Conservation (phyloP, 345 rosid genomes). For the Dipteronia dyeriana region DNA sequence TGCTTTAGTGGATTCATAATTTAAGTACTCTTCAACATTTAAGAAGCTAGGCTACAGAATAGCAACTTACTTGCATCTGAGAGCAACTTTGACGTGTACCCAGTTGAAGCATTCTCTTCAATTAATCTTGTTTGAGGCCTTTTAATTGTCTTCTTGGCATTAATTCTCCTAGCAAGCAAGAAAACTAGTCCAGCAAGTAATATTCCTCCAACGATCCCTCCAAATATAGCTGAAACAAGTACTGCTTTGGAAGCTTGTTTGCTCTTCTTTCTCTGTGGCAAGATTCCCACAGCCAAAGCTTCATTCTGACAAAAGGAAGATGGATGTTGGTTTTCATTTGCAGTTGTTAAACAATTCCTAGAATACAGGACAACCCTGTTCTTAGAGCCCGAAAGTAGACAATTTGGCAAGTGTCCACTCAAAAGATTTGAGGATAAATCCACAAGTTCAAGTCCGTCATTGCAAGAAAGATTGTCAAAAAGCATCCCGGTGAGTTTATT, state of each 20-base stretch:
- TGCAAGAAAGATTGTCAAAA: conserved; percentile 70
- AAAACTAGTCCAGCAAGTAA: conserved; percentile 51
- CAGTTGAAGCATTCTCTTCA: conserved; percentile 65
- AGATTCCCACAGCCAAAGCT: conserved; percentile 88
- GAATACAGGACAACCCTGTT: conserved; percentile 50
- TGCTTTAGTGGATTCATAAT: neutral
- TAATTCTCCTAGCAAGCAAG: conserved; percentile 44
- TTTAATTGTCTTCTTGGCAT: conserved; percentile 29
- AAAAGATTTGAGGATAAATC: conserved; percentile 86
- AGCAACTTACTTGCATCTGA: conserved; percentile 76
- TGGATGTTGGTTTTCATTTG: conserved; percentile 60
- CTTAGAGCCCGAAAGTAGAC: conserved; percentile 51
- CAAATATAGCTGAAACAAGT: conserved; percentile 55
- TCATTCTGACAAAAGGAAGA: conserved; percentile 71
- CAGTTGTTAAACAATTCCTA: conserved; percentile 62
- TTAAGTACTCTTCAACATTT: neutral
- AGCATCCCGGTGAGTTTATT: conserved; percentile 90
- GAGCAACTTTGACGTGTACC: conserved; percentile 77
- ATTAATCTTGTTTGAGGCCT: conserved; percentile 60
- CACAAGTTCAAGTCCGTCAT: conserved; percentile 50
- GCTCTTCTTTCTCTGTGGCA: conserved; percentile 51
- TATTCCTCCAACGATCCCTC: conserved; percentile 59
- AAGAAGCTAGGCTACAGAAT: neutral
- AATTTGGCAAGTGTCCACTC: conserved; percentile 71
- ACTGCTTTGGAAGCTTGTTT: conserved; percentile 36